Percentiles rank a stretch among this genome's conserved stretches.
Evolutionary conservation across 345 rosid species (phyloP).

Genomic region (Moringa oleifera): DNA sequence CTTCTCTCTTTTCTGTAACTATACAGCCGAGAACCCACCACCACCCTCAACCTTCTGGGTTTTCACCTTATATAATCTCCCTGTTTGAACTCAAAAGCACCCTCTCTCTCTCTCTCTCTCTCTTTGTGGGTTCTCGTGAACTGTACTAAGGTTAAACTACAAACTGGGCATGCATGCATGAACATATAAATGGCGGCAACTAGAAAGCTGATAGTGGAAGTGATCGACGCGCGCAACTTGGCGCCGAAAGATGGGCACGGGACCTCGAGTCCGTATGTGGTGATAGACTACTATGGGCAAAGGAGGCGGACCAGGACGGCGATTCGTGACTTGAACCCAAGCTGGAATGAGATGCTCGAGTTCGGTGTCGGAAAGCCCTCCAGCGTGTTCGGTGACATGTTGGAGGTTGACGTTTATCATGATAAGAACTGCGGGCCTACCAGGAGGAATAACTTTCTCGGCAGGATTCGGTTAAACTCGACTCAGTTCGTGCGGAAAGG

Average conservation of each 20-base stretch:
- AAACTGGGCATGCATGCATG: not conserved
- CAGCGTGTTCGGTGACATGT: slow-evolving; percentile 49
- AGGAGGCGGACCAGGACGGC: slow-evolving; percentile 53
- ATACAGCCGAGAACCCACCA: slow-evolving; percentile 4
- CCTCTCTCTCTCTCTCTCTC: not conserved
- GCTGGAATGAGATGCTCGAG: slow-evolving; percentile 71
- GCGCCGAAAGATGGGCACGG: slow-evolving; percentile 84
- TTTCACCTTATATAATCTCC: slow-evolving; percentile 7
- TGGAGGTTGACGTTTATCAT: slow-evolving; percentile 69
- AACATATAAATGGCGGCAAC: slow-evolving; percentile 27
- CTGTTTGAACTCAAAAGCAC: not conserved
- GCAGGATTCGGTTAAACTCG: slow-evolving; percentile 56
- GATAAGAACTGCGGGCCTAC: slow-evolving; percentile 75
- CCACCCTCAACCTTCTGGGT: not conserved
- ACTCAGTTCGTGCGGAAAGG: slow-evolving; percentile 77
- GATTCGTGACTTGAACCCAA: slow-evolving; percentile 60
- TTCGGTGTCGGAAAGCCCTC: slow-evolving; percentile 58
- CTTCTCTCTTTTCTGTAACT: too few species aligned
- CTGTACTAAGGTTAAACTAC: too few species aligned
- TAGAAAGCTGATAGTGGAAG: slow-evolving; percentile 69
- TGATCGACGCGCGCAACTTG: slow-evolving; percentile 66
- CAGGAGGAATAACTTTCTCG: slow-evolving; percentile 54
- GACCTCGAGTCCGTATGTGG: slow-evolving; percentile 80
- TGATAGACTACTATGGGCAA: slow-evolving; percentile 73
- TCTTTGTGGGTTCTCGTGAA: not conserved